Percentiles rank a stretch among this genome's conserved stretches.
These are phyloP conservation scores for Proliferodiscus dingleyae DNA, from an alignment of 2,329 filamentous ascomycete genomes.

Conservation along the genomic window DNA sequence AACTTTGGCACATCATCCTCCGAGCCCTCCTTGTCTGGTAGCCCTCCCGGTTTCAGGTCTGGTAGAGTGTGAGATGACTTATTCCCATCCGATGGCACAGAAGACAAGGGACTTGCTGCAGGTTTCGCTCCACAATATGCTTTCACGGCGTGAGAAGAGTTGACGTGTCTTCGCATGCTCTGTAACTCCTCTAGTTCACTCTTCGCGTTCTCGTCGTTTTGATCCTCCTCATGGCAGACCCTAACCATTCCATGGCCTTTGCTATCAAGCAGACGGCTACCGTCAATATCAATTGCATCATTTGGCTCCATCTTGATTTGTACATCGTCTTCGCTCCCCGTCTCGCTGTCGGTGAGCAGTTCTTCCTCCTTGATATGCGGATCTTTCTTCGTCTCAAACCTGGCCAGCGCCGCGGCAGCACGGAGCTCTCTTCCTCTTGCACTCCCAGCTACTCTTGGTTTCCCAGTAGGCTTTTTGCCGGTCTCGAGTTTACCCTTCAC, in stretches of 20 bases:
- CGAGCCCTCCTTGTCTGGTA: not conserved
- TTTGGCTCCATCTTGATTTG: constrained; percentile 39
- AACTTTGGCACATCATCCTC: not conserved
- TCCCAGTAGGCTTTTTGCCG: constrained; percentile 47
- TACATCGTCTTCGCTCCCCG: constrained; percentile 41
- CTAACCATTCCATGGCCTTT: constrained; percentile 65
- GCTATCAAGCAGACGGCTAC: constrained; percentile 58
- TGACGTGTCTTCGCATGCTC: constrained; percentile 31
- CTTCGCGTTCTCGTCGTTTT: constrained; percentile 51
- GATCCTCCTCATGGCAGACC: constrained; percentile 68
- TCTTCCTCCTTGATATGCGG: constrained; percentile 34
- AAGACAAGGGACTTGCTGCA: not conserved
- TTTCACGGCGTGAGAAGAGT: not conserved
- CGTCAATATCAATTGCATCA: constrained; percentile 60
- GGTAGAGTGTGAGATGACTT: not conserved
- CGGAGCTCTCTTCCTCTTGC: constrained; percentile 54
- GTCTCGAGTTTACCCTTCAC: constrained; percentile 35
- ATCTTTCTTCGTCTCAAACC: constrained; percentile 44
- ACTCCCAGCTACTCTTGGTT: constrained; percentile 56
- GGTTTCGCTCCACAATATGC: not conserved
- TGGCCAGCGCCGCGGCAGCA: constrained; percentile 54
- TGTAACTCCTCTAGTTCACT: constrained; percentile 66
- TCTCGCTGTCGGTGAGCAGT: constrained; percentile 41
- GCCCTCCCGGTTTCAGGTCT: not conserved
- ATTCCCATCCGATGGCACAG: not conserved